Conservation (phyloP, 208 protist species). For the Hexamita inflata region DNA sequence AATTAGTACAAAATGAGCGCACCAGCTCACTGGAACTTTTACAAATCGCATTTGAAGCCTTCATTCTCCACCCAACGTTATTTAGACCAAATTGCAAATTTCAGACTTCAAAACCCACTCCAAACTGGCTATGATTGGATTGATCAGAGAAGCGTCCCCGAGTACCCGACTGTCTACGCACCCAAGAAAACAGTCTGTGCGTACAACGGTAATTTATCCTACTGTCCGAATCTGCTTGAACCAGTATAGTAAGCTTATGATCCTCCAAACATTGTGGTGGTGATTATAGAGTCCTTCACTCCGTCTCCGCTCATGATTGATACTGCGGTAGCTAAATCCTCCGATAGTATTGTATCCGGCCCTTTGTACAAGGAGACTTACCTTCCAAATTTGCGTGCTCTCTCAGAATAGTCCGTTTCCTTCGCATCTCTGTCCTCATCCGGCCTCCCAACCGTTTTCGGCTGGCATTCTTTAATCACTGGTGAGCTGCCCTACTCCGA, state of each 20-base stretch:
- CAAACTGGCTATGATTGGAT: no score
- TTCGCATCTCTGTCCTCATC: neutral
- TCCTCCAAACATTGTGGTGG: conserved; percentile 1
- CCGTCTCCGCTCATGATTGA: neutral
- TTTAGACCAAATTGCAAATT: no score
- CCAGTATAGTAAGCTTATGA: neutral
- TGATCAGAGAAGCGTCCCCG: neutral
- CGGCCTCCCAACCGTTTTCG: conserved; percentile 6
- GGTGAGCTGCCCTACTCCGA: neutral
- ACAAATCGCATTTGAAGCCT: no score
- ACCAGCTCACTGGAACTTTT: no score
- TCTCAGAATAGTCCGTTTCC: neutral
- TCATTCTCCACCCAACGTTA: no score
- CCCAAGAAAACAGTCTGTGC: neutral
- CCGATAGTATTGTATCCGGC: neutral
- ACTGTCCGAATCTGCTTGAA: neutral
- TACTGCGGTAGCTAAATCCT: neutral
- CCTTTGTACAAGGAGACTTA: neutral
- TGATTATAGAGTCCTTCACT: neutral
- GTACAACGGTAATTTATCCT: conserved; percentile 12
- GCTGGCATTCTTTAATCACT: conserved; percentile 9
- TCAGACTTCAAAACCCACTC: no score
- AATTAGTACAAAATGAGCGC: no score
- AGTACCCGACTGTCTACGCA: neutral
- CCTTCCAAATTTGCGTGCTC: neutral